Conservation (phyloP, 2,329 filamentous ascomycete species). For the Raffaelea arxii region DNA sequence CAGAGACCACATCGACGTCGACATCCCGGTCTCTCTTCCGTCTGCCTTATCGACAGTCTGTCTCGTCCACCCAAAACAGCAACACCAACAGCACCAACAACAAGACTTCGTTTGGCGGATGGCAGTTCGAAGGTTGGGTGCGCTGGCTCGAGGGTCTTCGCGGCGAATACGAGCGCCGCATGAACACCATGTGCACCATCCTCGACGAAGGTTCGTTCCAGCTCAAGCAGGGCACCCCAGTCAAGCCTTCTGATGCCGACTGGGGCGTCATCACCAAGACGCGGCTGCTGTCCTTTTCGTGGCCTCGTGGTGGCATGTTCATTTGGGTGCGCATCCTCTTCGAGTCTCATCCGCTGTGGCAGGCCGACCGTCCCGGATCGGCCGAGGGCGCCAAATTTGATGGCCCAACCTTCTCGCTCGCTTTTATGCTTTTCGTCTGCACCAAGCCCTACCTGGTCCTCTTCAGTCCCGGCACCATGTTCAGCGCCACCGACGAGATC, state of each 20-base stretch:
- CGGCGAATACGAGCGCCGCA: slow-evolving; percentile 74
- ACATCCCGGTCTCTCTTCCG: slow-evolving; percentile 10
- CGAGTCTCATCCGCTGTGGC: slow-evolving; percentile 60
- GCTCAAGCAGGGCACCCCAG: slow-evolving; percentile 50
- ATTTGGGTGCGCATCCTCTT: slow-evolving; percentile 70
- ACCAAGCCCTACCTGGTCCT: slow-evolving; percentile 61
- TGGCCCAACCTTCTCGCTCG: slow-evolving; percentile 47
- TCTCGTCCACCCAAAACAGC: slow-evolving; percentile 1
- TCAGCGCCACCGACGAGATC: slow-evolving; percentile 57
- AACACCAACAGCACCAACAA: slow-evolving; percentile 10
- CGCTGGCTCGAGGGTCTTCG: slow-evolving; percentile 82
- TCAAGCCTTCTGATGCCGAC: slow-evolving; percentile 37
- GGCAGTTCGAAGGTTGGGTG: slow-evolving; percentile 80
- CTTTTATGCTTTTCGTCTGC: slow-evolving; percentile 64
- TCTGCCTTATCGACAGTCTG: slow-evolving; percentile 3
- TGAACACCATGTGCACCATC: slow-evolving; percentile 66
- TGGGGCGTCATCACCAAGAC: slow-evolving; percentile 71
- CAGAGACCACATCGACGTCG: neutral
- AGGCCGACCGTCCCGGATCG: slow-evolving; percentile 19
- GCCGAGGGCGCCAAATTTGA: slow-evolving; percentile 28
- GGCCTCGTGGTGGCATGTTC: slow-evolving; percentile 87
- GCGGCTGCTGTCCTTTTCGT: slow-evolving; percentile 63
- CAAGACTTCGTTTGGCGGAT: slow-evolving; percentile 41
- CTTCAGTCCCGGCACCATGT: slow-evolving; percentile 62
- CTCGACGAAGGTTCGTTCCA: slow-evolving; percentile 60